These are phyloP conservation scores for Blastocystis sp. DNA, from an alignment of 352 stramenopile genomes.

Conservation along the genomic window DNA sequence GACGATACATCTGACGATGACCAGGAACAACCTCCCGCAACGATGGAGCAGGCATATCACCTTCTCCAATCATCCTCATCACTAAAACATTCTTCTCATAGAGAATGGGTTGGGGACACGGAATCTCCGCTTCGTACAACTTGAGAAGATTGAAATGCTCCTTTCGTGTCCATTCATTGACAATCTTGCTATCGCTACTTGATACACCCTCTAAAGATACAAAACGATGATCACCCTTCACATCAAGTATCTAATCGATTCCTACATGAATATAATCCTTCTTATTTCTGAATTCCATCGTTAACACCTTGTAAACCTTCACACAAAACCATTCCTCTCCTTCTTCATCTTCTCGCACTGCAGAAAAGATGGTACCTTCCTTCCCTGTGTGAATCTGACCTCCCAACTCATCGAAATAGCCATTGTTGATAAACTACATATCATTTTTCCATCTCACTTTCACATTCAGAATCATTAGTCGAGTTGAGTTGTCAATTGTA, in stretches of 20 bases:
- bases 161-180: constrained; percentile 96
- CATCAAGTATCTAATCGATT: not conserved
- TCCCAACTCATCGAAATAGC: constrained; percentile 90
- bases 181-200: constrained; percentile 94
- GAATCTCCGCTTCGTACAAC: constrained; percentile 83
- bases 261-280: constrained; percentile 90
- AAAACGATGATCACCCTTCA: constrained; percentile 88
- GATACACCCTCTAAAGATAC: constrained; percentile 87
- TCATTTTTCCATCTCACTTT: not conserved
- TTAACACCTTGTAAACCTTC: constrained; percentile 86
- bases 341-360: constrained; percentile 75
- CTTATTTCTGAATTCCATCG: constrained; percentile 96
- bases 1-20: constrained; percentile 79
- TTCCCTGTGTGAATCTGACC: constrained; percentile 95
- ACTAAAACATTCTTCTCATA: constrained; percentile 92
- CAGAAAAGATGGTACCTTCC: constrained; percentile 73
- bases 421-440: constrained; percentile 68
- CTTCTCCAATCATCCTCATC: constrained; percentile 93
- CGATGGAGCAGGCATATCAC: constrained; percentile 86
- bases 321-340: constrained; percentile 78
- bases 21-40: constrained; percentile 85
- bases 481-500: constrained; percentile 9
- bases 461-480: not conserved
- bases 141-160: constrained; percentile 93
- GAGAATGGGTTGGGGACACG: constrained; percentile 84